Base-by-base conservation (phyloP, 768 basidiomycete species). In the Sporobolomyces roseus region DNA sequence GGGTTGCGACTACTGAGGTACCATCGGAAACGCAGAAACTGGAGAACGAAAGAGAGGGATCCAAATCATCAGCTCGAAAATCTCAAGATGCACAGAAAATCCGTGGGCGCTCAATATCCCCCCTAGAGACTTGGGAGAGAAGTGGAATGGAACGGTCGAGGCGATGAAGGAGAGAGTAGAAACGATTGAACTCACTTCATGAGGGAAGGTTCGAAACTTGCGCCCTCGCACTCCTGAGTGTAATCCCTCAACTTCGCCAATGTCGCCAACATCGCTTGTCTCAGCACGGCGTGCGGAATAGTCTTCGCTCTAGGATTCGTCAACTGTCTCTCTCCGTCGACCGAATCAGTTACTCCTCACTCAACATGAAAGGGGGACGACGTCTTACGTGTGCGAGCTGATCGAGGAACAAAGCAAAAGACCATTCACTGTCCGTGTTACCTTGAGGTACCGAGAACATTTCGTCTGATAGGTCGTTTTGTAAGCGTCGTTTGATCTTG, bases 11-110 rank as follows among this genome's bases (percentile, higher is more conserved):
- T 8, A 99, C 90, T 65, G 88, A 90, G 74, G 90, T 85, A 10
- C 96, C 96, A 77, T 99, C 96, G 7, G 93, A 93, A 35, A 98
- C 88, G 74, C 91, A 93, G 77, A 94, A 99, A 77, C 98, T 98
- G 87, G 93, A 84, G n/a, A 10, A 23, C 45, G 25, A 14, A 1
- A 3, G 52, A 23, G 38, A 4, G 41, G 19, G 10, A 23, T n/a
- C 2, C 35, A 23, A 17, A 41, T 7, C 9, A 17, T 29, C 1
- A 25, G 30, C 30, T 7, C 4, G 55, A 4, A 10, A 41, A 9
- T 9, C 38, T 17, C 10, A 41, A 9, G 38, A 41, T 41, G 9
- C 38, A 17, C 9, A 9, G 38, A 17, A 41, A 17, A 41, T 9
- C 9, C 38, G 9, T 9, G 38, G 38, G 9, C 38, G 10, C 38